phyloP scores from a whole-genome alignment of 257 asterid species.

The Scutellaria galericulata region DNA sequence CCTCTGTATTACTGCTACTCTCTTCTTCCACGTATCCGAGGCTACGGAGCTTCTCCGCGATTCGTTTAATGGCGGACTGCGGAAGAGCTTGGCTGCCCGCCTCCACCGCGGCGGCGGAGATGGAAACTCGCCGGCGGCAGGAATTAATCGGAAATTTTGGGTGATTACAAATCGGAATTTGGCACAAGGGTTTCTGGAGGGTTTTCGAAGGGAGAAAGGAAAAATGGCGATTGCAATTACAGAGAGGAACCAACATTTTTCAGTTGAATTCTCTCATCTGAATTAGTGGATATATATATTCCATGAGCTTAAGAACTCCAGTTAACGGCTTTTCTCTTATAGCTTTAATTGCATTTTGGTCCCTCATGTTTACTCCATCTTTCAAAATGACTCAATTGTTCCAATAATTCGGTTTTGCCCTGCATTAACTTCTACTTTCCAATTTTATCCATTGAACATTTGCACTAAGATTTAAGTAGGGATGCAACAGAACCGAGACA shows the following conservation, averaged over 20 bases:
- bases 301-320: constrained; percentile 31
- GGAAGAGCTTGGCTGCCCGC: constrained; percentile 52
- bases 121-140: constrained; percentile 43
- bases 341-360: constrained; percentile 28
- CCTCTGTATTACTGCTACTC: constrained; percentile 37
- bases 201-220: constrained; percentile 50
- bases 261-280: constrained; percentile 28
- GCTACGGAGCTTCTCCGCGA: constrained; percentile 87
- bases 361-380: constrained; percentile 25
- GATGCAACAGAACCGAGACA: no score
- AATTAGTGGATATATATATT: constrained; percentile 21
- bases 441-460: background rate
- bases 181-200: constrained; percentile 39
- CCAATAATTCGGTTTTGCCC: background rate
- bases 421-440: background rate
- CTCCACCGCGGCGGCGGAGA: constrained; percentile 42
- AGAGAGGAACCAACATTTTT: constrained; percentile 45
- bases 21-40: constrained; percentile 85
- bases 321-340: constrained; percentile 32
- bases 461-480: no score
- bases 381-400: background rate
- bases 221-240: constrained; percentile 48
- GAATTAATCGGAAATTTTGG: constrained; percentile 37
- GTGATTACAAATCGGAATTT: constrained; percentile 23
- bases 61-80: constrained; percentile 75